A percentile compares a stretch with the other conserved stretches of the same genome.
phyloP scores from a whole-genome alignment of 2,329 filamentous ascomycete genomes.

The Pyrenophora seminiperda region DNA sequence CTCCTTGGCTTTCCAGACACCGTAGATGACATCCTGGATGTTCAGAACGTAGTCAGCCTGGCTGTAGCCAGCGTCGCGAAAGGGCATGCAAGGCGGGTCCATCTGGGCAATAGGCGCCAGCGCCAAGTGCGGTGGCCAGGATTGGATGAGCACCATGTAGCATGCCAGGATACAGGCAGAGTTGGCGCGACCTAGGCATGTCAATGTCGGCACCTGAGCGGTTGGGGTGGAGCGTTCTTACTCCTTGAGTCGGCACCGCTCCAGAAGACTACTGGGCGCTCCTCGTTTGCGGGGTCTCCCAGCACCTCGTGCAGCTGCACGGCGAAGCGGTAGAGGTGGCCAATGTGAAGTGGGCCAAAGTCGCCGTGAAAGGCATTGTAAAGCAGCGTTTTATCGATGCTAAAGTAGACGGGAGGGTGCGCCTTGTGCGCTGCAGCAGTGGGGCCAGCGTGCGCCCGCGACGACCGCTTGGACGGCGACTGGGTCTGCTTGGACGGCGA shows the following conservation, averaged over 20 bases:
- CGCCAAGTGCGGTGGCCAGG: conserved; percentile 94
- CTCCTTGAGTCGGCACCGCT: conserved; percentile 90
- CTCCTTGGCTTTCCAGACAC: conserved; percentile 98
- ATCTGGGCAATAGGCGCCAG: conserved; percentile 95
- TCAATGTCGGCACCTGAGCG: conserved; percentile 21
- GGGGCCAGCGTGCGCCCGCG: conserved; percentile 66
- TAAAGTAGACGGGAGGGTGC: conserved; percentile 85
- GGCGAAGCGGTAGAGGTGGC: conserved; percentile 94
- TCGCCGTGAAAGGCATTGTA: conserved; percentile 99
- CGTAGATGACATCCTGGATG: conserved; percentile 96
- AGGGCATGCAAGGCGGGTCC: conserved; percentile 97
- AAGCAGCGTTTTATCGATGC: conserved; percentile 85
- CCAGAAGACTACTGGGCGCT: conserved; percentile 93
- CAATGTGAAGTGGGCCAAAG: conserved; percentile 96
- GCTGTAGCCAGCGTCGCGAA: conserved; percentile 96
- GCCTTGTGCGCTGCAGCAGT: conserved; percentile 59
- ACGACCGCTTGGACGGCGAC: conserved; percentile 77
- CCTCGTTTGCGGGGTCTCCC: conserved; percentile 86
- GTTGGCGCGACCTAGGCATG: conserved; percentile 75
- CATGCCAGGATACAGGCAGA: conserved; percentile 93
- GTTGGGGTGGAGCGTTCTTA: conserved; percentile 53
- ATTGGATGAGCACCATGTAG: conserved; percentile 98
- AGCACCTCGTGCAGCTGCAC: conserved; percentile 95
- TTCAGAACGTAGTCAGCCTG: conserved; percentile 96
- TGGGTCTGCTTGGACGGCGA: conserved; percentile 71